Percentiles rank a stretch among this genome's conserved stretches.
Conservation (phyloP, 1,139 yeast species). For the Diutina rugosa region DNA sequence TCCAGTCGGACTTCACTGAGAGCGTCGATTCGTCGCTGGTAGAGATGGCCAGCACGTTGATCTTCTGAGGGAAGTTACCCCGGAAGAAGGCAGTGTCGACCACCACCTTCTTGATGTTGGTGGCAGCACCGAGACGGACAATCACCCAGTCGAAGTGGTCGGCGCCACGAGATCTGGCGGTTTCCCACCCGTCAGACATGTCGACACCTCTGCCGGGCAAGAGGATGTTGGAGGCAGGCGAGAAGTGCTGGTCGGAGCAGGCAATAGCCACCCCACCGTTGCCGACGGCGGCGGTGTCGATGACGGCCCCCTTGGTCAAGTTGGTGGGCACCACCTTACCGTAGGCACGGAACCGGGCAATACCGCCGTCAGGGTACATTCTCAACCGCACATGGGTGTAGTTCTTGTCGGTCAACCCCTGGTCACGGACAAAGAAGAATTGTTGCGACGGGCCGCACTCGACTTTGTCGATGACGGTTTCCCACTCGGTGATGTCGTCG, state of each 20-base stretch:
- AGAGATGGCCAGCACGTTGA: slow-evolving; percentile 46
- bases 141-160: slow-evolving; percentile 90
- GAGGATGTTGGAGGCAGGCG: slow-evolving; percentile 75
- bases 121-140: slow-evolving; percentile 57
- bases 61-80: slow-evolving; percentile 83
- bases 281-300: slow-evolving; percentile 73
- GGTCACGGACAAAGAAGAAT: slow-evolving; percentile 61
- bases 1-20: slow-evolving; percentile 33
- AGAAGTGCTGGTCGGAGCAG: slow-evolving; percentile 86
- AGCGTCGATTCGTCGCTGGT: slow-evolving; percentile 13
- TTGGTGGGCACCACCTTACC: slow-evolving; percentile 66
- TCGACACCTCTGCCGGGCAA: slow-evolving; percentile 91
- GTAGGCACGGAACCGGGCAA: slow-evolving; percentile 83
- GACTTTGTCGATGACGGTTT: slow-evolving; percentile 45
- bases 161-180: slow-evolving; percentile 71
- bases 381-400: slow-evolving; percentile 74
- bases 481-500: slow-evolving; percentile 43
- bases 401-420: slow-evolving; percentile 36
- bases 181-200: slow-evolving; percentile 99
- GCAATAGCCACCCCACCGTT: slow-evolving; percentile 83
- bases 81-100: slow-evolving; percentile 89
- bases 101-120: slow-evolving; percentile 44
- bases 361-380: slow-evolving; percentile 97
- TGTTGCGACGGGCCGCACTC: slow-evolving; percentile 85
- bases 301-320: slow-evolving; percentile 29